Percentiles rank a stretch among this genome's conserved stretches.
Conservation (phyloP, 768 basidiomycete species). For the Tylopilus sp. region DNA sequence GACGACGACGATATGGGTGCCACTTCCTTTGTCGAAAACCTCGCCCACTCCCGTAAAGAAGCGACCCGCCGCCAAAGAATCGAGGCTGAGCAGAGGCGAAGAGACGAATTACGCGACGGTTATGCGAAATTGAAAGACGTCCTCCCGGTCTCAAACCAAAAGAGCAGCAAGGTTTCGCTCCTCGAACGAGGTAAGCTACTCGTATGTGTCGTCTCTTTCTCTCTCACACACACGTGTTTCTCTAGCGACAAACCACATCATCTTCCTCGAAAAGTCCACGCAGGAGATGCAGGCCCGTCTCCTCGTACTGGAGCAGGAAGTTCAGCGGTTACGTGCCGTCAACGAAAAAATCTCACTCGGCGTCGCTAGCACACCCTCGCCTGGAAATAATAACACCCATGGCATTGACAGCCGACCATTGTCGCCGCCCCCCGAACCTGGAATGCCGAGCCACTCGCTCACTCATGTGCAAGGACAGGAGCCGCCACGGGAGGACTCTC, state of each 20-base stretch:
- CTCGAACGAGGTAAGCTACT: constrained; percentile 73
- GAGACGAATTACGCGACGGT: constrained; percentile 87
- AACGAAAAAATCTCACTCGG: constrained; percentile 84
- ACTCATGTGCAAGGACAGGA: constrained; percentile 58
- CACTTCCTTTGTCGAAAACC: constrained; percentile 61
- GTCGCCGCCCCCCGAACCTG: constrained; percentile 63
- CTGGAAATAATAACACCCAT: constrained; percentile 42
- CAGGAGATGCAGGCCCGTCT: constrained; percentile 70
- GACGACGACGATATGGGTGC: constrained; percentile 76
- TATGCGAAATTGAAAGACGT: constrained; percentile 87
- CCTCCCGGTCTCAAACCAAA: constrained; percentile 83
- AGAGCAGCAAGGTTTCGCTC: constrained; percentile 86
- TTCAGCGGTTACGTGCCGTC: constrained; percentile 63
- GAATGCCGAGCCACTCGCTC: constrained; percentile 45
- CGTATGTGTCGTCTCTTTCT: not conserved
- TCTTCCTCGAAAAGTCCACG: constrained; percentile 67
- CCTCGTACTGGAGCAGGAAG: constrained; percentile 61
- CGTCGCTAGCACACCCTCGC: constrained; percentile 53
- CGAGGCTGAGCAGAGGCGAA: constrained; percentile 84
- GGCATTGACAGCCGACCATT: constrained; percentile 47
- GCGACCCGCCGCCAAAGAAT: constrained; percentile 81
- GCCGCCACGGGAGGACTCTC: constrained; percentile 62
- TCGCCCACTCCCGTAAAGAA: constrained; percentile 78
- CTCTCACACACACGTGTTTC: constrained; percentile 13
- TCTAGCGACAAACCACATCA: constrained; percentile 77